Percentiles rank a stretch among this genome's conserved stretches.
Evolutionary conservation across 495 filamentous ascomycete species (phyloP).

Genomic region (Penicillium daleae): DNA sequence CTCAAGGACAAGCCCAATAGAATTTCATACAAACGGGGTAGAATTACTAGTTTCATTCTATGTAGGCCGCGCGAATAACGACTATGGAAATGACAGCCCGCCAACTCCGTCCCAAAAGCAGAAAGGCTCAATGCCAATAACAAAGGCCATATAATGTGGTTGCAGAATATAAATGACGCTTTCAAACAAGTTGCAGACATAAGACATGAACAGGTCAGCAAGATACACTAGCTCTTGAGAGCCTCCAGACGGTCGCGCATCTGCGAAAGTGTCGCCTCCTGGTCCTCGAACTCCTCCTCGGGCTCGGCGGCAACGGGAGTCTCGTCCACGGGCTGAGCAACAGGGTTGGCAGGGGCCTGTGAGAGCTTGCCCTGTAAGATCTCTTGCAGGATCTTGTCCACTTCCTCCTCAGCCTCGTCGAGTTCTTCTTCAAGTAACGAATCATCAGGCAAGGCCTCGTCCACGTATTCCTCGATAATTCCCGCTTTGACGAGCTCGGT

Average conservation of each 20-base stretch:
- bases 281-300: slow-evolving; percentile 78
- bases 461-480: slow-evolving; percentile 97
- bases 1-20: neutral
- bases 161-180: slow-evolving; percentile 9
- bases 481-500: slow-evolving; percentile 90
- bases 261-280: slow-evolving; percentile 84
- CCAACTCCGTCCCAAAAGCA: slow-evolving; percentile 25
- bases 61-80: slow-evolving; percentile 24
- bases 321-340: slow-evolving; percentile 57
- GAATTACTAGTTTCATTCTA: slow-evolving; percentile 18
- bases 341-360: slow-evolving; percentile 58
- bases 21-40: slow-evolving; percentile 1
- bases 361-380: slow-evolving; percentile 81
- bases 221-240: slow-evolving; percentile 72
- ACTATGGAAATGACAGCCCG: slow-evolving; percentile 18
- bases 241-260: slow-evolving; percentile 93
- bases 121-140: slow-evolving; percentile 8
- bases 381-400: slow-evolving; percentile 90
- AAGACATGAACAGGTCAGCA: neutral
- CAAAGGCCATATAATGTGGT: neutral
- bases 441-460: slow-evolving; percentile 77
- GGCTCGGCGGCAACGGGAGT: slow-evolving; percentile 33
- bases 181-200: neutral
- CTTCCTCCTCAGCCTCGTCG: slow-evolving; percentile 86
- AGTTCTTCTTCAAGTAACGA: slow-evolving; percentile 76